A percentile compares a stretch with the other conserved stretches of the same genome.
phyloP scores from a whole-genome alignment of 495 filamentous ascomycete species.

The Xylaria acuta region DNA sequence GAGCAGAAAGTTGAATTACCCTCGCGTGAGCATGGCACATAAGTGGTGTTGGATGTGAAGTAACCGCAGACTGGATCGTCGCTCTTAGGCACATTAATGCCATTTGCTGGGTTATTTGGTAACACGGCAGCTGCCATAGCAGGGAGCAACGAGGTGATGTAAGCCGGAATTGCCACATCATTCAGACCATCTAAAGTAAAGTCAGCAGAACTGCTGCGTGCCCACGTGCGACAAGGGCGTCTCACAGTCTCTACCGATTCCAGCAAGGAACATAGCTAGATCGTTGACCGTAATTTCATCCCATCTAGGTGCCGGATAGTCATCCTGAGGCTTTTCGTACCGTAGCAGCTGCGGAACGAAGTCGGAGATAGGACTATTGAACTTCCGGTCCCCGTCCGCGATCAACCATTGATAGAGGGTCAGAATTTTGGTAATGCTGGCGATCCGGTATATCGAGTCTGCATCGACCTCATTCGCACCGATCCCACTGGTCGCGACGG shows the following conservation, averaged over 20 bases:
- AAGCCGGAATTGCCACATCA: conserved; percentile 7
- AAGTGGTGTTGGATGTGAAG: conserved; percentile 8
- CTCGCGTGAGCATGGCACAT: conserved; percentile 10
- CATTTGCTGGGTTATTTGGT: conserved; percentile 16
- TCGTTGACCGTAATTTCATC: conserved; percentile 18
- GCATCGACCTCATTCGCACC: conserved; percentile 49
- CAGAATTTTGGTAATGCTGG: conserved; percentile 54
- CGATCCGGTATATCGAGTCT: conserved; percentile 53
- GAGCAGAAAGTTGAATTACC: not conserved
- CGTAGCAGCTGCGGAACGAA: conserved; percentile 3
- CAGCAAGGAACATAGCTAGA: conserved; percentile 10
- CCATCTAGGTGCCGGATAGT: conserved; percentile 3
- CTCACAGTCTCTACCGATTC: conserved; percentile 8
- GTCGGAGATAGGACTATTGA: conserved; percentile 22
- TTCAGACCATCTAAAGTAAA: conserved; percentile 14
- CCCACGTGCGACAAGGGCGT: not conserved
- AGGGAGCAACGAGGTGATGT: conserved; percentile 9
- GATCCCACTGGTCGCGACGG: conserved; percentile 29
- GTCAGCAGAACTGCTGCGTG: not conserved
- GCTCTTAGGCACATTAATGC: conserved; percentile 4
- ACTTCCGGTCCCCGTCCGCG: conserved; percentile 24
- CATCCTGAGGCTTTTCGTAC: not conserved
- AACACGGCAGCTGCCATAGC: conserved; percentile 3
- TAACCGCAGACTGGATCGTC: conserved; percentile 10
- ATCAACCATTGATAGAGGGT: conserved; percentile 43